These are phyloP conservation scores for Gypsophila paniculata DNA, from an alignment of 179 eudicot species.

Conservation along the genomic window DNA sequence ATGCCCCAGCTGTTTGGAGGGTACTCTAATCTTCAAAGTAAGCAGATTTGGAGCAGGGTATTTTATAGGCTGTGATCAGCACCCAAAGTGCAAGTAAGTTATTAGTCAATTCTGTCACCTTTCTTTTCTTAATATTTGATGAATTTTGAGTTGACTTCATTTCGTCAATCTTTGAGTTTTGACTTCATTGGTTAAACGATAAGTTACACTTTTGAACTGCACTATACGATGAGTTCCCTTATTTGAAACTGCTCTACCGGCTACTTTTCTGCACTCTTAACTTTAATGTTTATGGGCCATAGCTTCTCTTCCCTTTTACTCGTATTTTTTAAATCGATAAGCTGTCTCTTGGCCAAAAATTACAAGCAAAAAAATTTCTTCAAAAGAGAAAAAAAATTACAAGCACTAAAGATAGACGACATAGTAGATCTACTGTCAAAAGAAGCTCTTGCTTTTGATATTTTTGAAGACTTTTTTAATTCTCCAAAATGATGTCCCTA, in stretches of 20 bases:
- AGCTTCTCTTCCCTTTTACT: too few species aligned
- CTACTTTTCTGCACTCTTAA: too few species aligned
- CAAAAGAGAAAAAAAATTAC: too few species aligned
- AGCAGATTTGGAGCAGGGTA: constrained; percentile 89
- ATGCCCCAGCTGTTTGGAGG: constrained; percentile 83
- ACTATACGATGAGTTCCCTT: too few species aligned
- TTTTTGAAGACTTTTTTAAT: background rate
- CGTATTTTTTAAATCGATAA: too few species aligned
- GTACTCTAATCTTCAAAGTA: constrained; percentile 77
- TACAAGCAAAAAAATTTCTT: too few species aligned
- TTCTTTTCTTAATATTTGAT: background rate
- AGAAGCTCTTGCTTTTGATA: background rate
- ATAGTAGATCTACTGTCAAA: background rate
- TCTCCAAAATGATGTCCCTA: background rate
- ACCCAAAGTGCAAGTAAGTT: constrained; percentile 94
- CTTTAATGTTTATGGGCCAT: too few species aligned
- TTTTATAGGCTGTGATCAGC: constrained; percentile 93
- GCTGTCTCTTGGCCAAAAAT: too few species aligned
- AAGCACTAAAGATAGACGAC: background rate
- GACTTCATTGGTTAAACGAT: too few species aligned
- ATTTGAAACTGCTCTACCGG: too few species aligned
- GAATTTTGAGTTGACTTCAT: background rate
- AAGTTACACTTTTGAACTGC: too few species aligned
- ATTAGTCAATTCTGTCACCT: background rate
- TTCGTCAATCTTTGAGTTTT: background rate